Base-by-base conservation (phyloP, 2,329 filamentous ascomycete genomes). In the Xylariaceae sp. region DNA sequence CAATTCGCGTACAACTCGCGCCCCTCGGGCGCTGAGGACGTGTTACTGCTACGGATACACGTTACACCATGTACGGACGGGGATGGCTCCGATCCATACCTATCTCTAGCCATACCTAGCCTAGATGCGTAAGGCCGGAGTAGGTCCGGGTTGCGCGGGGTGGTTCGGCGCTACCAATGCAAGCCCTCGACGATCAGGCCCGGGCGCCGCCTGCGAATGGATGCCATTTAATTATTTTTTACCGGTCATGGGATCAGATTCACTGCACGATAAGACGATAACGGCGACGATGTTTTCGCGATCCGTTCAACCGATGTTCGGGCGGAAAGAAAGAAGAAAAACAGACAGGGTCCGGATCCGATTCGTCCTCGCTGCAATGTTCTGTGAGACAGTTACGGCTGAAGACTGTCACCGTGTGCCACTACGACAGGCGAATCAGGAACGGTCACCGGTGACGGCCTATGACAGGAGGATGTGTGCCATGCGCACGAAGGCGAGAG, bases 41-140 rank as follows among this genome's bases (percentile, higher is more conserved):
- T 44, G 50, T 56, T 30, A 30, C 23, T 30, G 55, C 56, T 23
- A 56, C 60, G 60, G 58, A 59, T 56, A 42, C 37, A 42, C 58
- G 62, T 57, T 64, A 54, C 62, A 61, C 47, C 42, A 48, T 45
- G 45, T 55, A 60, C 13, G 44, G 51, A 18, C 60, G 60, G 60
- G 62, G 53, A 55, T 51, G 17, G 53, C 54, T 60, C 54, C 60
- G 59, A 51, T 54, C 42, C 15, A 55, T 44, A 15, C 11, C 37
- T 42, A 42, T 42, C 9, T 10, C 37, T 42, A 42, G 9, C 37
- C 13, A 42, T 42, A 42, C 37, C 37, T 42, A 42, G 13, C 42
- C 42, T 45, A 58, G 45, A 52, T 37, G 35, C 42, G 30, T 58
- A 56, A 53, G 62, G 39, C 60, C 53, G 60, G 57, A 58, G 57